Percentiles rank a stretch among this genome's conserved stretches.
Evolutionary conservation across 179 eudicot genomes (phyloP).

Genomic region (Gypsophila paniculata): DNA sequence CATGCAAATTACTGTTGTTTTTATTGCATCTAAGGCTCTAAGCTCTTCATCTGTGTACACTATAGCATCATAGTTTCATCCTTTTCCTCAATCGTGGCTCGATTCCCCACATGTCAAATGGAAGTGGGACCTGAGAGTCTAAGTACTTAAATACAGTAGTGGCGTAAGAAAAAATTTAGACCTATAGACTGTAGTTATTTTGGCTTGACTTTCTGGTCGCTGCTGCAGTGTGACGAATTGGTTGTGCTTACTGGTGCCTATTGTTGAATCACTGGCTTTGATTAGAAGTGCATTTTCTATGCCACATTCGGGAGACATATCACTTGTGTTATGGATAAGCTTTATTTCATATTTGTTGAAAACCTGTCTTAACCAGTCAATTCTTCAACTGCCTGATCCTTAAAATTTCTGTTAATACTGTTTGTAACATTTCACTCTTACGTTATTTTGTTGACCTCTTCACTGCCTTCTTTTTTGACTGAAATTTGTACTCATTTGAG

Average conservation of each 20-base stretch:
- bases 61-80: background rate
- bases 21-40: background rate
- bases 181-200: background rate
- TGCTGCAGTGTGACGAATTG: background rate
- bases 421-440: background rate
- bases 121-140: background rate
- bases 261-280: background rate
- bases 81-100: conserved; percentile 1
- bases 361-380: conserved; percentile 1
- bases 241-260: background rate
- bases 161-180: background rate
- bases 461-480: background rate
- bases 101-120: background rate
- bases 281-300: background rate
- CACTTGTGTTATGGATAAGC: background rate
- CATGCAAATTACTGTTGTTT: background rate
- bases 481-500: background rate
- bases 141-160: background rate
- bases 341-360: background rate
- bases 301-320: background rate
- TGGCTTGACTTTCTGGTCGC: background rate
- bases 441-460: conserved; percentile 6
- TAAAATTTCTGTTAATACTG: background rate
- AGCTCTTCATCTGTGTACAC: background rate
- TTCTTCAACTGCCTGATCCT: background rate